Evolutionary conservation across 768 basidiomycete species (phyloP).

Genomic region (Inosperma sp.): DNA sequence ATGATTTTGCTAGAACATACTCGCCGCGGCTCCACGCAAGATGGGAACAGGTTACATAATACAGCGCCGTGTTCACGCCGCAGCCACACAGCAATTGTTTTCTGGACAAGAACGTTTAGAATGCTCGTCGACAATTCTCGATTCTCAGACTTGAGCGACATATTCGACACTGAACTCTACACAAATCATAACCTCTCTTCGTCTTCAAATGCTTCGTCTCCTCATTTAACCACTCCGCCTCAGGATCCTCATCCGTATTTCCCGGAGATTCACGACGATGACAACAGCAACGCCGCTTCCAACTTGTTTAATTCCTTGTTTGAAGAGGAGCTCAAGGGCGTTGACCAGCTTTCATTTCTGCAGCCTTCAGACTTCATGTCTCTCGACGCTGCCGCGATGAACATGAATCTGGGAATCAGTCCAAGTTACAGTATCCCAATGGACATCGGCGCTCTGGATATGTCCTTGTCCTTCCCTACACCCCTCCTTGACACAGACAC

Average conservation of each 20-base stretch:
- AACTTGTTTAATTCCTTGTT: conserved; percentile 42
- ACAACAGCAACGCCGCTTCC: conserved; percentile 15
- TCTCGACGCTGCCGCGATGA: conserved; percentile 15
- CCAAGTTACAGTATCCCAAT: conserved; percentile 21
- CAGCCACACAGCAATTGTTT: too few species aligned
- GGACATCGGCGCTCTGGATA: conserved; percentile 8
- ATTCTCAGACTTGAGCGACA: conserved; percentile 48
- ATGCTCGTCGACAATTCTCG: conserved; percentile 11
- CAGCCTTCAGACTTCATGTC: conserved; percentile 23
- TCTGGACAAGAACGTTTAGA: background rate
- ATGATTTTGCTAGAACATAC: too few species aligned
- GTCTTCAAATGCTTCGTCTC: conserved; percentile 26
- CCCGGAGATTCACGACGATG: conserved; percentile 33
- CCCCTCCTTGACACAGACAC: conserved; percentile 14
- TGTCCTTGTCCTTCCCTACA: conserved; percentile 14
- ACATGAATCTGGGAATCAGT: conserved; percentile 19
- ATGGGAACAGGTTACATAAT: too few species aligned
- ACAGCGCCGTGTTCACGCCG: too few species aligned
- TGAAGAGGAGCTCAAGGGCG: conserved; percentile 41
- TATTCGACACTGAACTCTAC: conserved; percentile 63
- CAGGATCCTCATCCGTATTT: conserved; percentile 31
- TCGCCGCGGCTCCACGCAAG: too few species aligned
- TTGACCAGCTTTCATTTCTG: conserved; percentile 21
- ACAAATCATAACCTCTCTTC: conserved; percentile 26
- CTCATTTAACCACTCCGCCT: conserved; percentile 45